A percentile compares a stretch with the other conserved stretches of the same genome.
Conservation (phyloP, 345 rosid species). For the Tarenaya hassleriana region DNA sequence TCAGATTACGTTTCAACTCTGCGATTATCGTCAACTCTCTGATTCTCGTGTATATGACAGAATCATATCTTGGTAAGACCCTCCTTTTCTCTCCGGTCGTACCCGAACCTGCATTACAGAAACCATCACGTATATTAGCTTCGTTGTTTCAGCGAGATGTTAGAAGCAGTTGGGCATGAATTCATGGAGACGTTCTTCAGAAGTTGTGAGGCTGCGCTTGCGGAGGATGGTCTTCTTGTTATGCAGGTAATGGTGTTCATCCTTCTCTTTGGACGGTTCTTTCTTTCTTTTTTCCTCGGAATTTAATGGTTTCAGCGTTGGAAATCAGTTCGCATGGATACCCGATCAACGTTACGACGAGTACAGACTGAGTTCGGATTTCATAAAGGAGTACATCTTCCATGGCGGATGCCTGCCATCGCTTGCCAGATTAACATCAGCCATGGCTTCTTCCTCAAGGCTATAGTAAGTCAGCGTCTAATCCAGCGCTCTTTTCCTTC, state of each 20-base stretch:
- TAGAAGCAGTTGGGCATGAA: slow-evolving; percentile 92
- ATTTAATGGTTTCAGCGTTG: neutral
- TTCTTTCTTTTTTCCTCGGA: neutral
- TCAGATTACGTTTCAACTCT: slow-evolving; percentile 49
- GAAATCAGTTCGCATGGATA: slow-evolving; percentile 64
- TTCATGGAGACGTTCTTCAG: slow-evolving; percentile 78
- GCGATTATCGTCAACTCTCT: slow-evolving; percentile 75
- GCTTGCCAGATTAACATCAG: slow-evolving; percentile 61
- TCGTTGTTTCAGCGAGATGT: slow-evolving; percentile 60
- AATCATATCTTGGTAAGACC: slow-evolving; percentile 67
- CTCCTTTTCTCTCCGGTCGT: neutral
- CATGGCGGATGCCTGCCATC: slow-evolving; percentile 91
- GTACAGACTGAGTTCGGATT: slow-evolving; percentile 77
- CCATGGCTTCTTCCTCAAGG: slow-evolving; percentile 68
- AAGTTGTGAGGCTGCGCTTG: slow-evolving; percentile 66
- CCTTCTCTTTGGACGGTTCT: neutral
- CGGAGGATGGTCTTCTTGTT: slow-evolving; percentile 68
- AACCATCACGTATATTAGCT: too few relatives aligned
- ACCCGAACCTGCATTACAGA: neutral
- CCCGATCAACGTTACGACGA: slow-evolving; percentile 81
- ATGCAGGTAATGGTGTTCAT: slow-evolving; percentile 54
- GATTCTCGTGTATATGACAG: slow-evolving; percentile 52
- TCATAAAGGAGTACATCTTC: slow-evolving; percentile 89
- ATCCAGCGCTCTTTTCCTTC: neutral
- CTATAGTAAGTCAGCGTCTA: slow-evolving; percentile 41